Conservation (phyloP, 2,329 filamentous ascomycete species). For the Xylariaceae sp. region DNA sequence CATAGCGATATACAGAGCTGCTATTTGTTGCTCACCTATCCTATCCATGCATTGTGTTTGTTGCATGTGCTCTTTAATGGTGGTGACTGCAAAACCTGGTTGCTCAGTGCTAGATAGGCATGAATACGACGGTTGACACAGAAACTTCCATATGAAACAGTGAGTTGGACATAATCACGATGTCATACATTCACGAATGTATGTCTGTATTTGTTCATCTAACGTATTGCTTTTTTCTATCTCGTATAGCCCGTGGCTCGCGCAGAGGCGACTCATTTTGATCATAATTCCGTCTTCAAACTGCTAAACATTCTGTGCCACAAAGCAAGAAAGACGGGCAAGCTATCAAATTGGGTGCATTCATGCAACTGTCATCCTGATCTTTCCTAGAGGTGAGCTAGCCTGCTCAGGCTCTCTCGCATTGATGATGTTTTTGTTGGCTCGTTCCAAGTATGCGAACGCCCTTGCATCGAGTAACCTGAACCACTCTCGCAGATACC, state of each 20-base stretch:
- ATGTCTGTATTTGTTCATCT: not conserved
- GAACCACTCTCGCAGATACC: constrained; percentile 47
- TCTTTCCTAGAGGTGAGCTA: not conserved
- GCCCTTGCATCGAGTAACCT: constrained; percentile 42
- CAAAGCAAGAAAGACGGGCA: not conserved
- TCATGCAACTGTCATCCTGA: too few species aligned
- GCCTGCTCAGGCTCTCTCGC: constrained; percentile 23
- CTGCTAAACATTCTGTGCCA: not conserved
- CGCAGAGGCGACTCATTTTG: not conserved
- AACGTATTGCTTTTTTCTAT: not conserved
- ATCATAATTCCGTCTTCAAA: not conserved
- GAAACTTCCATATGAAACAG: not conserved
- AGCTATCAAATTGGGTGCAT: not conserved
- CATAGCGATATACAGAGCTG: too few species aligned
- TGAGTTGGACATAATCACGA: not conserved
- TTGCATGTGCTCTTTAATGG: too few species aligned
- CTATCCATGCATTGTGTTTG: not conserved
- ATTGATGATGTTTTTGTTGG: constrained; percentile 37
- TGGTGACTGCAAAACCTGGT: too few species aligned
- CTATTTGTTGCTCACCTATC: too few species aligned
- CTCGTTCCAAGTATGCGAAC: constrained; percentile 44
- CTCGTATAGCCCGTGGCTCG: not conserved
- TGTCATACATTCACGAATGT: not conserved
- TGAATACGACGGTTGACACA: not conserved
- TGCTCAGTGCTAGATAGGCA: not conserved